Conservation (phyloP, 1,284 basidiomycete species). For the Irpex lacteus region DNA sequence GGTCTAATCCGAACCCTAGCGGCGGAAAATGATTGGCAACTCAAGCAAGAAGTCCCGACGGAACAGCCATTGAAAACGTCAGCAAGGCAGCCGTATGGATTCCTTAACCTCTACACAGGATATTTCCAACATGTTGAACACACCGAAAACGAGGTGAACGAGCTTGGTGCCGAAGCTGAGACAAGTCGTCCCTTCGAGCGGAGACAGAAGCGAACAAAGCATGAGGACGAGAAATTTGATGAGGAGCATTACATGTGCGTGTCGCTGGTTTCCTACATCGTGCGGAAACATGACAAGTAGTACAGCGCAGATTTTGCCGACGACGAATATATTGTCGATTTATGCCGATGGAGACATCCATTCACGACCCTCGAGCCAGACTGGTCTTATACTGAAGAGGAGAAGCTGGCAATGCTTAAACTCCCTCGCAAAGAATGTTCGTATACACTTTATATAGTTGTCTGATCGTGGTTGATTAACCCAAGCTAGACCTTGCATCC, state of each 20-base stretch:
- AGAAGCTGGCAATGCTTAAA: slow-evolving; percentile 63
- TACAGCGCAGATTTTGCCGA: slow-evolving; percentile 76
- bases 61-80: slow-evolving; percentile 39
- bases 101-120: slow-evolving; percentile 67
- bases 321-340: slow-evolving; percentile 67
- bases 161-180: slow-evolving; percentile 69
- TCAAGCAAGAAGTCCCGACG: slow-evolving; percentile 55
- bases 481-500: slow-evolving; percentile 55
- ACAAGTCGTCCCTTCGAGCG: slow-evolving; percentile 42
- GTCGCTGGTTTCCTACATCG: background rate
- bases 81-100: slow-evolving; percentile 60
- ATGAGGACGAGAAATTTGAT: slow-evolving; percentile 76
- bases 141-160: slow-evolving; percentile 76
- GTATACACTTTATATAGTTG: slow-evolving; percentile 24
- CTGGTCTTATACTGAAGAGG: slow-evolving; percentile 64
- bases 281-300: slow-evolving; percentile 5
- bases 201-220: slow-evolving; percentile 43
- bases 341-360: slow-evolving; percentile 63
- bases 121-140: slow-evolving; percentile 71
- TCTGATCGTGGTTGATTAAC: slow-evolving; percentile 11
- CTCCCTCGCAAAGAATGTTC: slow-evolving; percentile 77
- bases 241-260: slow-evolving; percentile 78
- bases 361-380: slow-evolving; percentile 30
- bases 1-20: slow-evolving; percentile 40
- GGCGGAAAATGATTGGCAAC: slow-evolving; percentile 72